These are phyloP conservation scores for Auriscalpium vulgare DNA, from an alignment of 768 basidiomycete species.

Conservation along the genomic window DNA sequence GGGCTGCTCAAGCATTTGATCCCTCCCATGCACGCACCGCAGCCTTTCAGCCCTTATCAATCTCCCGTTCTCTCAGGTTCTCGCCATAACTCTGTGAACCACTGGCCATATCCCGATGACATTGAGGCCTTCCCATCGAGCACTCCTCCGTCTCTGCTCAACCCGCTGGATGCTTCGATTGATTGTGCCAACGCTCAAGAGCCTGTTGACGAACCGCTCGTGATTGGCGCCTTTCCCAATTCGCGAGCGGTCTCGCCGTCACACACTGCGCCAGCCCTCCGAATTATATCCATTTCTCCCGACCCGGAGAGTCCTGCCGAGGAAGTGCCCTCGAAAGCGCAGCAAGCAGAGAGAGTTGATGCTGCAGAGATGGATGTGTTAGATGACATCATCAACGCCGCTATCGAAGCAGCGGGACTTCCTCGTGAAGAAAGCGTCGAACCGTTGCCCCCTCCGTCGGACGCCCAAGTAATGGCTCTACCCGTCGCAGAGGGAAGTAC, in stretches of 20 bases:
- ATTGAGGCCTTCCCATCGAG: not conserved
- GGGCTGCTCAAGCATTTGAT: conserved; percentile 12
- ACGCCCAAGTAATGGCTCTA: too few species aligned
- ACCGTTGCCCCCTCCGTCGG: too few species aligned
- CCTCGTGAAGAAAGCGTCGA: too few species aligned
- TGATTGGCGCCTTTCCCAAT: conserved; percentile 38
- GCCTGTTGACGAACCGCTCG: conserved; percentile 24
- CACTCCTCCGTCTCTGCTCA: too few species aligned
- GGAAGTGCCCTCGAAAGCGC: not conserved
- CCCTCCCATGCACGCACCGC: conserved; percentile 4
- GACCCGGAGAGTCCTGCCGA: not conserved
- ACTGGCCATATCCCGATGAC: conserved; percentile 4
- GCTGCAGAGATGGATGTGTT: too few species aligned
- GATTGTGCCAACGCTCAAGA: not conserved
- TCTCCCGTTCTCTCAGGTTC: conserved; percentile 1
- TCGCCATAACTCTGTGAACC: conserved; percentile 7
- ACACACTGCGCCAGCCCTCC: not conserved
- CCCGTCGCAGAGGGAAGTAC: too few species aligned
- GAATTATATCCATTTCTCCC: not conserved
- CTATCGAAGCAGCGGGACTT: too few species aligned
- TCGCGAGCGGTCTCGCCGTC: conserved; percentile 29
- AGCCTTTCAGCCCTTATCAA: conserved; percentile 3
- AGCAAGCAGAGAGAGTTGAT: too few species aligned
- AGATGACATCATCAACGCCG: too few species aligned
- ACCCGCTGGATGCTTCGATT: too few species aligned